Base-by-base conservation (phyloP, 192 early-diverging fungal species). In the Lobosporangium transversale region DNA sequence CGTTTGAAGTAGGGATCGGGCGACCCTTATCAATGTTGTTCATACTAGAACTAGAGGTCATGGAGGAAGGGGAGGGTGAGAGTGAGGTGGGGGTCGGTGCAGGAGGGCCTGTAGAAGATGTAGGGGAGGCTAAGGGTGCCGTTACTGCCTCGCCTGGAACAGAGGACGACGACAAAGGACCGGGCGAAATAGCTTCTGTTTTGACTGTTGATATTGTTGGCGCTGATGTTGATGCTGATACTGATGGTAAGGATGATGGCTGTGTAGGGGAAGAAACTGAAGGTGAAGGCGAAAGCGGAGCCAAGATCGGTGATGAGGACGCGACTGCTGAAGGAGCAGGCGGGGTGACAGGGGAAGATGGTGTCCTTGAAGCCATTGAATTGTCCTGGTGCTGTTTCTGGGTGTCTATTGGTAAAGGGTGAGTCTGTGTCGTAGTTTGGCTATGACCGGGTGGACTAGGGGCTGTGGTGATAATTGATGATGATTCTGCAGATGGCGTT, bases 1-100 rank as follows among this genome's bases (percentile, higher is more conserved):
- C 73, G 50, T 67, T 76, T 8, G 73, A 76, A 27, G 73, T 76
- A 7, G 73, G 73, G 64, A 76, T 76, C 47, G 73, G 65, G 57
- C 62, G 73, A 57, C 73, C 73, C 47, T 76, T 76, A 53, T 76
- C 71, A 23, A 54, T 59, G 65, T 62, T 48, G 57, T 36, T 20
- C 53, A 53, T 53, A 45, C 52, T 60, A 51, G 58, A 56, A 18
- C 44, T 30, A 8, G 53, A 15, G 11, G 68, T 24, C 33, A 51
- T 61, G 42, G 63, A 57, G 5, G 70, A 75, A 26, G 70, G 56
- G 3, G 58, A 40, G 15, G 29, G 43, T 35, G 68, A 49, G 14
- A 58, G 20, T 17, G 53, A 33, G 18, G 62, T 50, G 8, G 47
- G 24, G 32, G 64, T 37, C 10, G 47, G 24, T 43, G 62, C 12